Evolutionary conservation across 768 basidiomycete genomes (phyloP), one percentile per base, ranked within the genome.

Genomic region (Coprinopsis marcescibilis): DNA sequence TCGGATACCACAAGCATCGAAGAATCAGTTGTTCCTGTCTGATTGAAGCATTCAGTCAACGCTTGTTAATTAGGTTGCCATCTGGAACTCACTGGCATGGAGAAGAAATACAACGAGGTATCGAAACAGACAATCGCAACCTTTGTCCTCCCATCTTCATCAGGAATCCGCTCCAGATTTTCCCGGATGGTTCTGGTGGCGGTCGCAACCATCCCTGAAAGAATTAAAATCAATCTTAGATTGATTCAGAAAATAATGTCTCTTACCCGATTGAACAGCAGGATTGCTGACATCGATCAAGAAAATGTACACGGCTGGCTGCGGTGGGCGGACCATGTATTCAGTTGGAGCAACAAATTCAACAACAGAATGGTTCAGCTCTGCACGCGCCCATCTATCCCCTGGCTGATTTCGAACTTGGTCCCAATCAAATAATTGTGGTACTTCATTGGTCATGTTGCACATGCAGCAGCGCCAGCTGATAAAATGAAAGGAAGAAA

Each of bases 401-500:
- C 90, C 94, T 24, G 93, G 94, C 63, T 91, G 87, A 60, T 95
- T 96, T 53, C 80, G 82, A 44, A 75, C 79, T 65, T 93, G 89
- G 63, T 99, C 91, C 96, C 96, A 99, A 62, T 99, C 96, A 61
- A 98, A 98, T 43, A 96, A 72, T 57, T 97, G 94, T 19, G 96
- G 96, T 0, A 98, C 94, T 66, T 98, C 96, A 63, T 98, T 99
- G 33, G 90, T 88, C 77, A 98, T 83, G 58, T 86, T 89, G 65
- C 96, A 99, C 92, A 99, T 92, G 66, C 92, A 95, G 65, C 96
- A 99, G 62, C 96, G 88, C 96, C 96, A 99, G 52, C 88, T 86
- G n/a, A n/a, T n/a, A n/a, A n/a, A n/a, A n/a, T n/a, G n/a, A 46
- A 4, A 43, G n/a, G 3, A 43, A 46, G 17, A 45, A 43, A 24